These are phyloP conservation scores for Manihot esculenta DNA, from an alignment of 441 rosid genomes.

Conservation along the genomic window DNA sequence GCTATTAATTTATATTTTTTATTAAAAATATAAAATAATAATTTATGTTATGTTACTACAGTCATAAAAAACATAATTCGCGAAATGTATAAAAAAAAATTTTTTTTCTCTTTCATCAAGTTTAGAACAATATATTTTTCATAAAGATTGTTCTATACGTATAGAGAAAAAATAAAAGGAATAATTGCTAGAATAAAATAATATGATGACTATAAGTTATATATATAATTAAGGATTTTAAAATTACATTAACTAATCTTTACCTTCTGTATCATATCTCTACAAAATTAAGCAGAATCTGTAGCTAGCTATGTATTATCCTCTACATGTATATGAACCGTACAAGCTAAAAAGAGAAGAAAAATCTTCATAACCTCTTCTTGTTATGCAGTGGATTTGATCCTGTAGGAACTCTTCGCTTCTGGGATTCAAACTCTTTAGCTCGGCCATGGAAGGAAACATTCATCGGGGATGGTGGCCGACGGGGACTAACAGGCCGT, in stretches of 20 bases:
- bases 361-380: slow-evolving; percentile 21
- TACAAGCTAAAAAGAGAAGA: background rate
- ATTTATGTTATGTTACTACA: too few species aligned
- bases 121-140: too few species aligned
- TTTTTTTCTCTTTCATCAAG: too few species aligned
- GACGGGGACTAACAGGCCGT: background rate
- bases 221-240: slow-evolving; percentile 2
- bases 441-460: slow-evolving; percentile 20
- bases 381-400: slow-evolving; percentile 69
- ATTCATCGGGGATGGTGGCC: too few species aligned
- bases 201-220: background rate
- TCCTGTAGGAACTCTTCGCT: slow-evolving; percentile 61
- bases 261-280: slow-evolving; percentile 26
- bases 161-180: too few species aligned
- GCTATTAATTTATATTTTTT: too few species aligned
- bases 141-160: too few species aligned
- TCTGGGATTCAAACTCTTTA: slow-evolving; percentile 38
- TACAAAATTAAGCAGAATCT: background rate
- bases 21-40: too few species aligned
- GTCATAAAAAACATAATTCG: too few species aligned
- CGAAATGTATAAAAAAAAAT: too few species aligned
- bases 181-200: too few species aligned
- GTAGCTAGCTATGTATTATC: background rate
- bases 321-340: background rate
- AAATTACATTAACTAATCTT: background rate